Percentiles rank a stretch among this genome's conserved stretches.
Evolutionary conservation across 768 basidiomycete genomes (phyloP).

Genomic region (Naganishia vishniacii): DNA sequence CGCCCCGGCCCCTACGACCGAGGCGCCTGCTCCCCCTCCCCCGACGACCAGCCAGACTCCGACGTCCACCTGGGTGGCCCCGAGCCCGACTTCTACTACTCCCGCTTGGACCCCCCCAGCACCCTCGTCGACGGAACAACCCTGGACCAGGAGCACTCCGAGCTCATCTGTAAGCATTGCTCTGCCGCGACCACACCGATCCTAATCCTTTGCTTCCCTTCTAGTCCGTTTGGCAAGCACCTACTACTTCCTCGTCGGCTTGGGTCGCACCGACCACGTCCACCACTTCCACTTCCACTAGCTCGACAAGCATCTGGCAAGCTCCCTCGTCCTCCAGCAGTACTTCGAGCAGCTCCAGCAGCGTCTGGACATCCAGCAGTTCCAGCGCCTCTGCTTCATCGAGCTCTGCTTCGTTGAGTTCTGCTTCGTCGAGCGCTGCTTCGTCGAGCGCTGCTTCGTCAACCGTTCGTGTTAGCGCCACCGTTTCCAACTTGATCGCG

Average conservation of each 20-base stretch:
- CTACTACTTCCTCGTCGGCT: not conserved
- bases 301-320: constrained; percentile 17
- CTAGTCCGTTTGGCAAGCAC: not conserved
- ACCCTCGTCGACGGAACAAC: not conserved
- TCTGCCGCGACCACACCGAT: not conserved
- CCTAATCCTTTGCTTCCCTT: not conserved
- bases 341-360: constrained; percentile 17
- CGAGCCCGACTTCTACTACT: constrained; percentile 22
- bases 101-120: constrained; percentile 27
- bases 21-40: constrained; percentile 19
- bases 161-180: constrained; percentile 9
- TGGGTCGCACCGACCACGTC: constrained; percentile 15
- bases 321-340: constrained; percentile 21
- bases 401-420: constrained; percentile 4
- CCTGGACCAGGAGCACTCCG: constrained; percentile 4
- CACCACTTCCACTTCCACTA: constrained; percentile 7
- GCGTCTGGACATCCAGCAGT: constrained; percentile 6
- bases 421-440: not conserved
- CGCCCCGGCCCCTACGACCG: not conserved
- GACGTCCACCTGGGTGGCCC: constrained; percentile 18
- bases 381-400: constrained; percentile 12
- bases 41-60: constrained; percentile 19
- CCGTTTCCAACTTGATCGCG: constrained; percentile 13
- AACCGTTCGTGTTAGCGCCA: not conserved
- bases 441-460: constrained; percentile 6